Base-by-base conservation (phyloP, 169 alveolate genomes). In the Plasmodium cynomolgi region DNA sequence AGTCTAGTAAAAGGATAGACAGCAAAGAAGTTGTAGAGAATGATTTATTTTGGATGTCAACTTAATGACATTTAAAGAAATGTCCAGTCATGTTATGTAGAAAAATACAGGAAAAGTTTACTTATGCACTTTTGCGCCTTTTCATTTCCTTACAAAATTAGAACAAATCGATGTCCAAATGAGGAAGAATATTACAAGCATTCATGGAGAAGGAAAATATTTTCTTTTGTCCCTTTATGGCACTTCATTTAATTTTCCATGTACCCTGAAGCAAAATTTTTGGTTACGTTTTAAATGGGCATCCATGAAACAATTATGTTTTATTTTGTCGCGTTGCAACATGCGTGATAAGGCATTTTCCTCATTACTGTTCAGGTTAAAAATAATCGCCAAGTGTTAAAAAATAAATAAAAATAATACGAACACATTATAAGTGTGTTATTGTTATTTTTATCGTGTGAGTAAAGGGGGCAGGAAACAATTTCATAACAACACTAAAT, bases 201-300 rank as follows among this genome's bases (percentile, higher is more conserved):
- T 77, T 33, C 54, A 33, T 77, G 50, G 29, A 77, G 23, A 26
- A 8, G 47, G 84, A 77, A 31, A 29, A 33, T 77, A 50, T 77
- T 77, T 33, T 77, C 84, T 33, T 33, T 77, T 33, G 41, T 33
- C 29, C 84, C 50, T 77, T 77, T 77, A 33, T 77, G 54, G 54
- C 84, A 77, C 29, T 77, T 77, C 84, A 77, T 77, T 77, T 77
- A 26, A 77, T 23, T 77, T 9, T 77, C 84, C 68, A 33, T 33
- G 26, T 77, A 77, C 50, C 71, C 71, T 33, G 84, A 77, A 26
- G 29, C 23, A 26, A 77, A 29, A 6, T 77, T 33, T 77, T 56
- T 77, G 8, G 33, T 77, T 77, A 33, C 54, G 47, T 77, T 11
- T 77, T 77, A 26, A 26, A 50, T 50, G 23, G 54, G 68, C 33